Evolutionary conservation across 305 asterid genomes (phyloP).

Genomic region (Vinca major): DNA sequence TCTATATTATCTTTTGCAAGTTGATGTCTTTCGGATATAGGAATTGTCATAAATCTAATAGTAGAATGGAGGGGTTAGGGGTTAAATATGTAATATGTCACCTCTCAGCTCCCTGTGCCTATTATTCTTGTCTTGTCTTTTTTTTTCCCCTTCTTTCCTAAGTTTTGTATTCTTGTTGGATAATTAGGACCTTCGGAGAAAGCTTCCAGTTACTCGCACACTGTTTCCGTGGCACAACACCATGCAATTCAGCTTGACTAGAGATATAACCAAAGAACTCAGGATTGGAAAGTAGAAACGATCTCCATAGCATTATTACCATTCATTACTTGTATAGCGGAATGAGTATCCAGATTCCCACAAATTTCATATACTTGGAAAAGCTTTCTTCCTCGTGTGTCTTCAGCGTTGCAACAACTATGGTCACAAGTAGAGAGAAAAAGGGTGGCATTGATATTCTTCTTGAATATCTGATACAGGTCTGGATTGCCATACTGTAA

Average conservation of each 20-base stretch:
- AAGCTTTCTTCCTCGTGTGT: not conserved
- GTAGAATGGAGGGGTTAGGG: not conserved
- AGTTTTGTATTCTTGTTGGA: not conserved
- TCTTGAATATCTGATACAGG: not conserved
- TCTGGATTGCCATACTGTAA: not conserved
- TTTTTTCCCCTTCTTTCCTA: not conserved
- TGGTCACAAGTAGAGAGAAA: not conserved
- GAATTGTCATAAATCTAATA: not conserved
- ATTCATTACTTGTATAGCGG: constrained; percentile 6
- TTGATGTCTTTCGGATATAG: not conserved
- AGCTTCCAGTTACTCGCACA: constrained; percentile 91
- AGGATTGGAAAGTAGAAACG: constrained; percentile 52
- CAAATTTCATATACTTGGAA: not conserved
- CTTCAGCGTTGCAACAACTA: not conserved
- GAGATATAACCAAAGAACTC: constrained; percentile 67
- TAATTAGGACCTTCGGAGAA: constrained; percentile 82
- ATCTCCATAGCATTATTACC: not conserved
- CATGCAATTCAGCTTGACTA: constrained; percentile 71
- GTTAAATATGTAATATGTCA: not conserved
- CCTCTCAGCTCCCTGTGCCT: not conserved
- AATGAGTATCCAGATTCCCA: not conserved
- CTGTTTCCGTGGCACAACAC: constrained; percentile 93
- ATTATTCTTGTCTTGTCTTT: not conserved
- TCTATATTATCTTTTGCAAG: not conserved
- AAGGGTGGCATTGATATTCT: not conserved